Conservation (phyloP, 768 basidiomycete genomes). For the Aureoboletus auriporus region DNA sequence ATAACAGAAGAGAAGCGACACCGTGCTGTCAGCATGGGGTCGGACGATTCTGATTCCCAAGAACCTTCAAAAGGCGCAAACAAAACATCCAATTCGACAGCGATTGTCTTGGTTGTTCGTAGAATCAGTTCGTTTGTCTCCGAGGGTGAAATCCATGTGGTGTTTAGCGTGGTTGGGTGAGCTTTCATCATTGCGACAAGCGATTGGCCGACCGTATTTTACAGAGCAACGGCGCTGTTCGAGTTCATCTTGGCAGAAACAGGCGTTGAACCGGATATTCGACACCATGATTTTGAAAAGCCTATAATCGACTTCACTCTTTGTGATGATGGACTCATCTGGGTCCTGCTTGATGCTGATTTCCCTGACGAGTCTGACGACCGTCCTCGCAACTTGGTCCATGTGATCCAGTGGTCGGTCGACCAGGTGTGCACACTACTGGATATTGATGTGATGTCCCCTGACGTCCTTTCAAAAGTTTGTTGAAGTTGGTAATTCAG, state of each 20-base stretch:
- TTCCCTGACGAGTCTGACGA: conserved; percentile 26
- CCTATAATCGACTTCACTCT: conserved; percentile 61
- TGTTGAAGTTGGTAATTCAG: conserved; percentile 13
- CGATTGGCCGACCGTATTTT: conserved; percentile 2
- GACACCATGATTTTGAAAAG: conserved; percentile 45
- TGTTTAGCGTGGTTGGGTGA: conserved; percentile 76
- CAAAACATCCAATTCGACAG: conserved; percentile 24
- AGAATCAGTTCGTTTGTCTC: conserved; percentile 48
- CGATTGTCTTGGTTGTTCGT: conserved; percentile 50
- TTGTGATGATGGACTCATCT: conserved; percentile 34
- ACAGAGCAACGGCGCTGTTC: conserved; percentile 70
- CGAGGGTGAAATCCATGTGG: conserved; percentile 35
- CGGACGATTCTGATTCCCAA: conserved; percentile 11
- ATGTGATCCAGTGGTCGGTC: conserved; percentile 31
- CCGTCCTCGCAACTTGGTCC: conserved; percentile 22
- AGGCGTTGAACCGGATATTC: conserved; percentile 24
- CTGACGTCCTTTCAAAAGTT: conserved; percentile 17
- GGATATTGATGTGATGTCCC: neutral
- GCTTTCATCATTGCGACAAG: conserved; percentile 17
- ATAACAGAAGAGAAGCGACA: conserved; percentile 27
- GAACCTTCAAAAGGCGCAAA: conserved; percentile 4
- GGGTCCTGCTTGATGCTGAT: conserved; percentile 48
- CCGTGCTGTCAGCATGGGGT: conserved; percentile 18
- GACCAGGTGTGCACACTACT: conserved; percentile 35
- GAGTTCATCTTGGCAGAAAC: conserved; percentile 33